These are phyloP conservation scores for Emergomyces orientalis DNA, from an alignment of 2,329 filamentous ascomycete genomes.

Conservation along the genomic window DNA sequence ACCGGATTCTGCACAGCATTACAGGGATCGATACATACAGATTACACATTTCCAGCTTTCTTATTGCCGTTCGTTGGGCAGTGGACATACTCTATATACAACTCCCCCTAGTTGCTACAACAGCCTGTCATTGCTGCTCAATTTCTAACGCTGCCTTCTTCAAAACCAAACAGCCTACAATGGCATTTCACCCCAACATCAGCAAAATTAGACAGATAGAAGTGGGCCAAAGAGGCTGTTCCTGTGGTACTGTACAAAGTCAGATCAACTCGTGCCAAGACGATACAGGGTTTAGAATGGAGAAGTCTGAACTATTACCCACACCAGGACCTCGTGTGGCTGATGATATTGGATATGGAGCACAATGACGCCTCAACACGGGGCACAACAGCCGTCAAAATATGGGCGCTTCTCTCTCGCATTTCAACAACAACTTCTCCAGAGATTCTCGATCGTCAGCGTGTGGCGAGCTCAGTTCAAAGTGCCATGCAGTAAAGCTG, in stretches of 20 bases:
- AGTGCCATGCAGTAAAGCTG: background rate
- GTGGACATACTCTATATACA: too few relatives aligned
- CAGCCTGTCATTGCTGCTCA: background rate
- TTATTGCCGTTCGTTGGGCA: too few relatives aligned
- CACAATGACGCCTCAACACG: background rate
- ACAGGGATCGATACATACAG: background rate
- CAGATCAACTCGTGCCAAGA: background rate
- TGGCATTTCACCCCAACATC: too few relatives aligned
- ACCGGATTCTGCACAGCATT: slow-evolving; percentile 3
- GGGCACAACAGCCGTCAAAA: background rate
- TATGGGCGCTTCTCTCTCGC: background rate
- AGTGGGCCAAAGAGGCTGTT: background rate
- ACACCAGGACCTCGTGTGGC: background rate
- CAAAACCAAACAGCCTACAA: too few relatives aligned
- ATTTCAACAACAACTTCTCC: background rate
- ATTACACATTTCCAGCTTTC: background rate
- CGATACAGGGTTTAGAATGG: background rate
- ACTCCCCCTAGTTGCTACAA: background rate
- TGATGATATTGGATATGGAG: background rate
- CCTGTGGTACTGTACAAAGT: too few relatives aligned
- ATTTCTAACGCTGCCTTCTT: too few relatives aligned
- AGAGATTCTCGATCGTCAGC: background rate
- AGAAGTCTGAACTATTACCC: too few relatives aligned
- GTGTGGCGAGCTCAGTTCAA: background rate
- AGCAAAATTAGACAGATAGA: too few relatives aligned